Evolutionary conservation across 169 alveolate genomes (phyloP).

Genomic region (Eimeria falciformis): DNA sequence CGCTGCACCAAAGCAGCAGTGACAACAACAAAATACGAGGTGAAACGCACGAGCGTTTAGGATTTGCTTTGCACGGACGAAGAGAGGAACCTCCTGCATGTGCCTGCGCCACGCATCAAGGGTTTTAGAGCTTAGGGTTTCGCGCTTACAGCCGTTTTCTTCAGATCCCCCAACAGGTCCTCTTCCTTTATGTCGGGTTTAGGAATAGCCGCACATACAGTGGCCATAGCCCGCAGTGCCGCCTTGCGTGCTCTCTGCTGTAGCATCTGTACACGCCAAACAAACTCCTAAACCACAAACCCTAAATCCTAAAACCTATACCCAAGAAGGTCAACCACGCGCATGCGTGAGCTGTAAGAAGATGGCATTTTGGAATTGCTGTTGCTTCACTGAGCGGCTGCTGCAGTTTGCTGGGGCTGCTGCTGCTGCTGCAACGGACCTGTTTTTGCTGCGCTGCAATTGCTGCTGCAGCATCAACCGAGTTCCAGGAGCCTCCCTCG

Average conservation of each 20-base stretch:
- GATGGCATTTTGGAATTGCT: too few species aligned
- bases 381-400: too few species aligned
- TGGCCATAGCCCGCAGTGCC: slow-evolving; percentile 67
- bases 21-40: background rate
- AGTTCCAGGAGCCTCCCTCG: slow-evolving; percentile 60
- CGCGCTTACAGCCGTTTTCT: slow-evolving; percentile 36
- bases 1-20: slow-evolving; percentile 54
- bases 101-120: too few species aligned
- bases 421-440: slow-evolving; percentile 16
- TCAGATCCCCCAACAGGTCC: slow-evolving; percentile 57
- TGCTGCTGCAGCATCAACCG: slow-evolving; percentile 72
- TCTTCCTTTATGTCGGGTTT: slow-evolving; percentile 58
- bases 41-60: too few species aligned
- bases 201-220: slow-evolving; percentile 65
- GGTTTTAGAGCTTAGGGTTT: background rate
- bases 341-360: background rate
- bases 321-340: too few species aligned
- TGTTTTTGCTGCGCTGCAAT: slow-evolving; percentile 71
- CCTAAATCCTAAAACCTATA: background rate
- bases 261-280: slow-evolving; percentile 36
- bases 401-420: background rate
- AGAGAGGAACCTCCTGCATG: too few species aligned
- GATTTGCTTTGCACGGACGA: too few species aligned
- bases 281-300: background rate
- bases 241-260: slow-evolving; percentile 67